phyloP scores from a whole-genome alignment of 306 rosid genomes.

The Rosa rugosa region DNA sequence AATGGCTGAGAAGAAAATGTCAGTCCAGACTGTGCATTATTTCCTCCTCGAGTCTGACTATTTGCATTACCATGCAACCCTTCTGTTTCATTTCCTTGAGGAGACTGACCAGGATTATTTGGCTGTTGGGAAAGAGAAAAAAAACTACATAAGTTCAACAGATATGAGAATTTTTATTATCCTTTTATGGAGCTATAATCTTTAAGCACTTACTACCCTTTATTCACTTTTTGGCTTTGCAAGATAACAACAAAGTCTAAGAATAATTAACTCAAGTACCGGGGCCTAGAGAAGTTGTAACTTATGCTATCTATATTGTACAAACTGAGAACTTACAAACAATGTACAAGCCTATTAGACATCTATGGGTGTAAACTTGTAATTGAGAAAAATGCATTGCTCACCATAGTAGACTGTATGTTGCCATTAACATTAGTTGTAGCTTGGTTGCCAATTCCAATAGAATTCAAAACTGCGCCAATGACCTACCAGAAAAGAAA shows the following conservation, averaged over 20 bases:
- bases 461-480: slow-evolving; percentile 90
- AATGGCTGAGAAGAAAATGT: slow-evolving; percentile 59
- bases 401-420: slow-evolving; percentile 51
- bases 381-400: slow-evolving; percentile 30
- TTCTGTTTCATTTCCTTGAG: slow-evolving; percentile 59
- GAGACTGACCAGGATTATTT: slow-evolving; percentile 48
- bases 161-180: neutral
- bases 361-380: slow-evolving; percentile 7
- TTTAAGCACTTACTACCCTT: neutral
- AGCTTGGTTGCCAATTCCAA: slow-evolving; percentile 71
- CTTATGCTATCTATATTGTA: neutral
- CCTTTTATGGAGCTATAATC: neutral
- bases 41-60: slow-evolving; percentile 53
- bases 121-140: slow-evolving; percentile 26
- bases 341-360: neutral
- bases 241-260: neutral
- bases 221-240: neutral
- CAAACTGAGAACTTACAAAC: neutral
- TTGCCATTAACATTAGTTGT: slow-evolving; percentile 42
- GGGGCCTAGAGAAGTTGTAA: neutral
- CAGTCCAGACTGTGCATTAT: slow-evolving; percentile 68
- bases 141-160: neutral
- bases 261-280: neutral
- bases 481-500: slow-evolving; percentile 52
- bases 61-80: slow-evolving; percentile 32